Evolutionary conservation across 1,139 yeast genomes (phyloP).

Genomic region (Geotrichum europaeum): DNA sequence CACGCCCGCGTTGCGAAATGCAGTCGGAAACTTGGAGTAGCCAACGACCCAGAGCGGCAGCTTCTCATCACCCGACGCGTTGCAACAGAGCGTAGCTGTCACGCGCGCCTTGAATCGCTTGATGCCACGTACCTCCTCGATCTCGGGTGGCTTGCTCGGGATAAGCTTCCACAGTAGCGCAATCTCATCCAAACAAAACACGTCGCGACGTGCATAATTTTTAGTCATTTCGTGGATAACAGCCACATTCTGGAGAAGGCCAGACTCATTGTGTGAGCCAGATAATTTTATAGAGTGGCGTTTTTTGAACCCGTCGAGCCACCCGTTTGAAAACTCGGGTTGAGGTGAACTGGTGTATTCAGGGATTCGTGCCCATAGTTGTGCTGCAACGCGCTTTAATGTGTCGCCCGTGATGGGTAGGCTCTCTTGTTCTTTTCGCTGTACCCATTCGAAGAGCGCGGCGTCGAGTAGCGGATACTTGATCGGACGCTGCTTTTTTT

Average conservation of each 20-base stretch:
- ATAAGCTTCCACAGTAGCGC: constrained; percentile 15
- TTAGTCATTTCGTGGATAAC: constrained; percentile 14
- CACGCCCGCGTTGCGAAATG: constrained; percentile 15
- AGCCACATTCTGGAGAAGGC: constrained; percentile 12
- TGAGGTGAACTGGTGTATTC: constrained; percentile 12
- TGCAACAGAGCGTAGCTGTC: constrained; percentile 13
- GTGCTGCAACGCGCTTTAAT: constrained; percentile 14
- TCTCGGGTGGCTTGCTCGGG: constrained; percentile 15
- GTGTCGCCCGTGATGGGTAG: constrained; percentile 14
- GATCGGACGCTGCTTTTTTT: constrained; percentile 14
- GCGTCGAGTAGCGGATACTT: constrained; percentile 14
- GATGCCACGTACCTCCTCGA: constrained; percentile 14
- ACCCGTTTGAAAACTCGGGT: constrained; percentile 16
- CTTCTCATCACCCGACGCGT: constrained; percentile 15
- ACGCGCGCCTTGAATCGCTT: constrained; percentile 15
- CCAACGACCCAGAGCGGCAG: constrained; percentile 16
- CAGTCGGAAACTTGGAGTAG: constrained; percentile 14
- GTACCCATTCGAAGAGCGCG: constrained; percentile 17
- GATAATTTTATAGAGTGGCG: constrained; percentile 12
- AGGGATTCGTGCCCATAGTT: constrained; percentile 15
- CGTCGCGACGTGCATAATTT: constrained; percentile 12
- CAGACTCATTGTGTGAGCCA: constrained; percentile 13
- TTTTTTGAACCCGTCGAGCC: constrained; percentile 17
- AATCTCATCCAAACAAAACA: constrained; percentile 14
- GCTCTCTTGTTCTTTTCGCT: constrained; percentile 13